These are phyloP conservation scores for Neoboletus magnificus DNA, from an alignment of 768 basidiomycete species.

Conservation along the genomic window DNA sequence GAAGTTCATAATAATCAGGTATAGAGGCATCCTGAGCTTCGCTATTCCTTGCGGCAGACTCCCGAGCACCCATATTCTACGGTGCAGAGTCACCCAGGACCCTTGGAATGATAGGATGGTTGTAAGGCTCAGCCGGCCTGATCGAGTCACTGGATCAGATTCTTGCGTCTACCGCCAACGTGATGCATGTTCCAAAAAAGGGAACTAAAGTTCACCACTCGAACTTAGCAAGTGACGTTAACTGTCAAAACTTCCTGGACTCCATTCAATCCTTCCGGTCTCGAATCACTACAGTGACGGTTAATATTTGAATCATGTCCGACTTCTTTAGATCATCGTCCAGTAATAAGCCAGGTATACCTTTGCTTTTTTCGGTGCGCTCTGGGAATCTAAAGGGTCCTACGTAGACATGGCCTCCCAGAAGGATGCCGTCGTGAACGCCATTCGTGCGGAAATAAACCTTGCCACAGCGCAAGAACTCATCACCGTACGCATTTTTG, in stretches of 20 bases:
- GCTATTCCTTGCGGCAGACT: constrained; percentile 48
- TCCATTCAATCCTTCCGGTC: not conserved
- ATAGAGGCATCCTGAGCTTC: constrained; percentile 24
- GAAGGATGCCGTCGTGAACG: constrained; percentile 52
- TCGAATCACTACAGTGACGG: not conserved
- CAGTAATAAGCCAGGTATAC: constrained; percentile 26
- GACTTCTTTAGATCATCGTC: constrained; percentile 48
- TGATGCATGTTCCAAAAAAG: constrained; percentile 11
- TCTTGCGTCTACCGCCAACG: no score
- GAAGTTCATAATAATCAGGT: constrained; percentile 77
- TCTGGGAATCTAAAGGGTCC: not conserved
- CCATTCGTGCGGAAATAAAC: constrained; percentile 66
- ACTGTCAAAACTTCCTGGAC: not conserved
- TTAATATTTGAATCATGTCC: constrained; percentile 38
- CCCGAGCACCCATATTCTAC: constrained; percentile 61
- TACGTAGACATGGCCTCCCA: constrained; percentile 37
- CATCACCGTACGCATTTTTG: constrained; percentile 54
- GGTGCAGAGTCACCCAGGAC: not conserved
- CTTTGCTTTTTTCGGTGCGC: not conserved
- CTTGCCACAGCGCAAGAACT: constrained; percentile 77
- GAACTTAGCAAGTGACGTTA: not conserved
- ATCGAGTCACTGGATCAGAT: no score
- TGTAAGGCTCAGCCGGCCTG: not conserved
- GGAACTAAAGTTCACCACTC: not conserved
- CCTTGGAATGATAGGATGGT: not conserved